Evolutionary conservation across 2,329 filamentous ascomycete genomes (phyloP).

Genomic region (Diaporthe ampelina): DNA sequence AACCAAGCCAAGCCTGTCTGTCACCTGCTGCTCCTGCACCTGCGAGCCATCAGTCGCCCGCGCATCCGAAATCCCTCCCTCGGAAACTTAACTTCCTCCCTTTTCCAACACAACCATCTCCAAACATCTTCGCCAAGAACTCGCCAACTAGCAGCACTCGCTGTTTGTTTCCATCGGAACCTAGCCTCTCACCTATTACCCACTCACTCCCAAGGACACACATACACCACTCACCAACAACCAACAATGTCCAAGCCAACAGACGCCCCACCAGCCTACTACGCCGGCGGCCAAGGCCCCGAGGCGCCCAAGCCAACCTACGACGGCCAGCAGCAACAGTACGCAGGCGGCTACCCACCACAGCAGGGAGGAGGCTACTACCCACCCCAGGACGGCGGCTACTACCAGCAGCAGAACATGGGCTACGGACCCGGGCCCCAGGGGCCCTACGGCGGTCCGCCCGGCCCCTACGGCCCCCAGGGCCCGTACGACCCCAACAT

Average conservation of each 20-base stretch:
- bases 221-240: neutral
- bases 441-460: no score
- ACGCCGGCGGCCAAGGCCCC: conserved; percentile 30
- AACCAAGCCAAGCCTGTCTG: no score
- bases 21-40: neutral
- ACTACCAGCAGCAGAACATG: conserved; percentile 32
- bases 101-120: neutral
- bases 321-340: conserved; percentile 31
- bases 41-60: conserved; percentile 6
- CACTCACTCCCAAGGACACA: neutral
- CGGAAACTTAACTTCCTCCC: neutral
- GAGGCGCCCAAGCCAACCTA: conserved; percentile 39
- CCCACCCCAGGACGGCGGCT: conserved; percentile 12
- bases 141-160: neutral
- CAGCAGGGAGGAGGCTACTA: conserved; percentile 9
- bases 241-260: conserved; percentile 36
- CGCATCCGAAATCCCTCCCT: neutral
- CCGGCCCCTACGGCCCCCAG: neutral
- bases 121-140: neutral
- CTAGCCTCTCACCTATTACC: neutral
- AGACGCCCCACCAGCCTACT: conserved; percentile 40
- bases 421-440: conserved; percentile 18
- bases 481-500: conserved; percentile 19
- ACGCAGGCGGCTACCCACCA: conserved; percentile 6
- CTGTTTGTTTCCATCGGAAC: neutral